Base-by-base conservation (phyloP, 192 early-diverging fungal species). In the Podila minutissima region DNA sequence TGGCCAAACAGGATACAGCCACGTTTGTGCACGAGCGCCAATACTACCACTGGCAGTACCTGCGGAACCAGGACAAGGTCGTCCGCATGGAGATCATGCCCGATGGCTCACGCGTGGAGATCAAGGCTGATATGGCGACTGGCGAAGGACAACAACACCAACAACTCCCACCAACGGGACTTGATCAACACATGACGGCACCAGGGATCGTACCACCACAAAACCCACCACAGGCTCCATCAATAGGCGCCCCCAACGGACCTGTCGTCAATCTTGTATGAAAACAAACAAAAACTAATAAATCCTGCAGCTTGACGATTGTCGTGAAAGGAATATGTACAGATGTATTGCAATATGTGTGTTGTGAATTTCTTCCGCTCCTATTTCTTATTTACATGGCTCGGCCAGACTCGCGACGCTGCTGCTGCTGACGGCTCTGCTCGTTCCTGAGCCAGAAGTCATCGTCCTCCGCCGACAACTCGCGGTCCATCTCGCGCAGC, bases 1-100 rank as follows among this genome's bases (percentile, higher is more conserved):
- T 96, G 41, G 92, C 89, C 31, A 89, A 88, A 46, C 83, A 91
- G 46, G 91, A 94, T 53, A 93, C 89, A 26, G 89, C 93, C 4
- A 88, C 85, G 46, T 88, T 92, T 74, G 82, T 97, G 0, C 95
- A 96, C 70, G 84, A 91, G 59, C 89, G 91, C 69, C 92, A 96
- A 86, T 95, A 89, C 72, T 94, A 89, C 65, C 92, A 94, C 48
- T 95, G 94, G 93, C 77, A 85, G 69, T 88, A 82, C 35, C 88
- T 88, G 48, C 75, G 90, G 33, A 88, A 86, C 66, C 82, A 81
- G 66, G 77, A 81, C 17, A 81, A 69, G 48, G 77, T 81, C 33
- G 77, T 81, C 19, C 66, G 77, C 7, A 72, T 81, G 66, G 77
- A 81, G 62, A 73, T 81, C 20, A 72, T 69, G 71, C 77, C 77